Conservation (phyloP, 129 eudicot genomes). For the Tagetes erecta region DNA sequence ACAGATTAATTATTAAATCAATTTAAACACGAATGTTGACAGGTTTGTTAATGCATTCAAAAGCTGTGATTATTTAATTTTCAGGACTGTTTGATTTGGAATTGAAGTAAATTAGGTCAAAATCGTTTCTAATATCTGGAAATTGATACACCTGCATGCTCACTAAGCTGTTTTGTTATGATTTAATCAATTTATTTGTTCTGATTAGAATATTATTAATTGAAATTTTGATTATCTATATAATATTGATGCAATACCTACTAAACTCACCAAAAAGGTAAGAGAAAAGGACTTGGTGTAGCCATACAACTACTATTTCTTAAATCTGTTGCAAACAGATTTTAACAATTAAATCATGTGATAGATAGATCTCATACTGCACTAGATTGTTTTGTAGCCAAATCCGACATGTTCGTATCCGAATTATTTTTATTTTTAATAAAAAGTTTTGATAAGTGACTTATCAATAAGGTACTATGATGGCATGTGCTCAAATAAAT, state of each 20-base stretch:
- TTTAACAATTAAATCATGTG: not conserved
- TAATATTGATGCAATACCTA: not conserved
- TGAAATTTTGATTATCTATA: not conserved
- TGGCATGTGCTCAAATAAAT: constrained; percentile 23
- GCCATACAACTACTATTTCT: constrained; percentile 12
- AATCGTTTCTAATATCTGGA: not conserved
- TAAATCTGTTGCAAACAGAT: constrained; percentile 4
- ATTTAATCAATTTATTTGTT: constrained; percentile 3
- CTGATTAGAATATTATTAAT: constrained; percentile 8
- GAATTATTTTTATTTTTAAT: not conserved
- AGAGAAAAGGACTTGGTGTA: not conserved
- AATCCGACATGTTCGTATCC: not conserved
- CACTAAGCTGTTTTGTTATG: not conserved
- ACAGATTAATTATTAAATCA: not conserved
- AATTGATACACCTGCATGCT: constrained; percentile 5
- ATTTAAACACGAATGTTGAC: not conserved
- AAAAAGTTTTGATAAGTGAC: constrained; percentile 12
- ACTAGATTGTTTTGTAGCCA: constrained; percentile 5
- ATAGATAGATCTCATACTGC: not conserved
- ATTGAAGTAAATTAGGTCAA: not conserved
- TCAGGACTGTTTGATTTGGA: constrained; percentile 8
- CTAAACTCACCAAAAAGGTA: not conserved
- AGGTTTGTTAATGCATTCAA: constrained; percentile 3
- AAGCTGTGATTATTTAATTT: constrained; percentile 7
- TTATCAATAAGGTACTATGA: constrained; percentile 10